Evolutionary conservation across 2,329 filamentous ascomycete genomes (phyloP), one percentile per base, ranked within the genome.

Genomic region (Fusarium verrucosum): DNA sequence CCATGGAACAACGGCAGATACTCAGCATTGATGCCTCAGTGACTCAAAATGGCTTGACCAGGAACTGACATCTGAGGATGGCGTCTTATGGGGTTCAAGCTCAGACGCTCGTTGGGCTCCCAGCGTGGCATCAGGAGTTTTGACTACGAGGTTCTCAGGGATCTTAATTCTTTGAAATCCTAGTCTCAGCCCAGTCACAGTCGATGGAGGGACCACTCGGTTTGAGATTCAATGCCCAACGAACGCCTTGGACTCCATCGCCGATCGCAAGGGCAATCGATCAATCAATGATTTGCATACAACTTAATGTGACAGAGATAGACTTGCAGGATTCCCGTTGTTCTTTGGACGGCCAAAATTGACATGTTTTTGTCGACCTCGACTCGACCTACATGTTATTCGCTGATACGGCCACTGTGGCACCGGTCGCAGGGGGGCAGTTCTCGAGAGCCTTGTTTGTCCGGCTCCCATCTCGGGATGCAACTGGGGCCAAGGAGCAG

Each of bases 161-260:
- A 59, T 50, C 19, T n/a, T 33, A 45, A 38, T 20, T 35, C 28
- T 52, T 42, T 46, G 47, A 50, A 30, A 51, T 53, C 61, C 66
- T 35, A 58, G 64, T 50, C 51, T 61, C 33, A 50, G 67, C 61
- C 66, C 37, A 58, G 64, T 50, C 51, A 61, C 33, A 50, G 67
- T 51, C 50, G 44, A 52, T 42, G 49, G 56, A 43, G 55, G 62
- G 58, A 23, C 33, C 56, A 51, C 50, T 65, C 50, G 47, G 49
- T 55, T 58, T 36, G 36, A 52, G 51, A 43, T 60, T 68, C 57
- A 63, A 61, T 69, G 66, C 66, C 66, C 49, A 65, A 68, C 57
- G 37, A n/a, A 62, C 28, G 25, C 43, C 26, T 50, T 64, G n/a
- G 36, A 45, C 43, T 52, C 49, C 43, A 65, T 53, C 36, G 64